A percentile compares a stretch with the other conserved stretches of the same genome.
Conservation (phyloP, 2,329 filamentous ascomycete genomes). For the Pyricularia grisea region DNA sequence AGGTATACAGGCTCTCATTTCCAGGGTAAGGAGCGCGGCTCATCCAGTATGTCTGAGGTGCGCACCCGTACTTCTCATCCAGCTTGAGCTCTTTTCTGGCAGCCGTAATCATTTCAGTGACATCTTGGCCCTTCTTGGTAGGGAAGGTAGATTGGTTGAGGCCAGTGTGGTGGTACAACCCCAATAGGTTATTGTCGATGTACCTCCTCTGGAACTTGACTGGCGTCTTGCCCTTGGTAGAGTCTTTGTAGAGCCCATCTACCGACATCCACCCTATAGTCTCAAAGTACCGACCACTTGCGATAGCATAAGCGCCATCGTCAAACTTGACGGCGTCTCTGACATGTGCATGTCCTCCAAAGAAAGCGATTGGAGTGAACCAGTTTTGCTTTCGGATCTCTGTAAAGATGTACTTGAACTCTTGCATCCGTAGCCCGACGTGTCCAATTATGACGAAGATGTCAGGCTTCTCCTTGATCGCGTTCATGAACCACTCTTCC, state of each 20-base stretch:
- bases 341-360: constrained; percentile 85
- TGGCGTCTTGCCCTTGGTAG: constrained; percentile 17
- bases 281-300: constrained; percentile 88
- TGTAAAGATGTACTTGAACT: constrained; percentile 68
- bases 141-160: constrained; percentile 64
- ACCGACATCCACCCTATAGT: constrained; percentile 92
- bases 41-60: constrained; percentile 74
- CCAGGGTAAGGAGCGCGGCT: constrained; percentile 65
- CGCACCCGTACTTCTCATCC: constrained; percentile 72
- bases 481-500: constrained; percentile 81
- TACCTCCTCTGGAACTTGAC: constrained; percentile 68
- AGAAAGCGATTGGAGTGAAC: constrained; percentile 82
- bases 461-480: constrained; percentile 76
- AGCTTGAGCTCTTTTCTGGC: constrained; percentile 64
- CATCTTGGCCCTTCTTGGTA: constrained; percentile 64
- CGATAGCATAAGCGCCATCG: constrained; percentile 65
- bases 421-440: constrained; percentile 69
- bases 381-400: constrained; percentile 69
- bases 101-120: constrained; percentile 58
- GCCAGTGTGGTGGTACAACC: constrained; percentile 71
- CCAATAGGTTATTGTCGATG: constrained; percentile 88
- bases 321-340: constrained; percentile 78
- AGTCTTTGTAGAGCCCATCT: constrained; percentile 37
- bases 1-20: constrained; percentile 68
- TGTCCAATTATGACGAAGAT: constrained; percentile 83